Conservation (phyloP, 1,139 yeast species). For the Taiozyma sp. region DNA sequence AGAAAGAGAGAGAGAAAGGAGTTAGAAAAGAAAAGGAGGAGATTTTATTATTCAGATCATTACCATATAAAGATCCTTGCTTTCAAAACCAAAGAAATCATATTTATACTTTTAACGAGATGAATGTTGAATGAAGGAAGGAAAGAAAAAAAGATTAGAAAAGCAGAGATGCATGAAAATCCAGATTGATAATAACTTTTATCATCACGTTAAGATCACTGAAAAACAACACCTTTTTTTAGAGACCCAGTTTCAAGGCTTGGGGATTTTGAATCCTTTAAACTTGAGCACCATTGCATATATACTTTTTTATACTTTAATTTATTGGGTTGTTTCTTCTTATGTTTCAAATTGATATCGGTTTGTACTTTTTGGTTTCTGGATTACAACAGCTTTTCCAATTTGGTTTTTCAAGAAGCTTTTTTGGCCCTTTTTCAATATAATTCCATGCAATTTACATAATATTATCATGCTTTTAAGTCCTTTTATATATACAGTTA, state of each 20-base stretch:
- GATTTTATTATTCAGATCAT: neutral
- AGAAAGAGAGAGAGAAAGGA: neutral
- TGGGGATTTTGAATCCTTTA: neutral
- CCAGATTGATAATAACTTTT: neutral
- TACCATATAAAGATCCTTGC: neutral
- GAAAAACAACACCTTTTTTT: neutral
- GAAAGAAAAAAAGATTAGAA: neutral
- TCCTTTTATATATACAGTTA: neutral
- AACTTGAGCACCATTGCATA: neutral
- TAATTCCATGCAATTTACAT: neutral
- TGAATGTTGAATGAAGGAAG: neutral
- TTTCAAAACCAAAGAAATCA: neutral
- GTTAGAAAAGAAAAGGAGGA: neutral
- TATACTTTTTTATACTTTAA: neutral
- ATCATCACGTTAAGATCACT: neutral
- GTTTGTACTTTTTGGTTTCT: neutral
- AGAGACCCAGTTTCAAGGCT: neutral
- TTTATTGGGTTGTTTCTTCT: neutral
- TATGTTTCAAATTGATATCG: neutral
- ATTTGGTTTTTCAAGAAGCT: neutral
- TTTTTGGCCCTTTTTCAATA: neutral
- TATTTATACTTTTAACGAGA: neutral
- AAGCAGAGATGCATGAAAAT: neutral
- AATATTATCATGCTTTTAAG: neutral
- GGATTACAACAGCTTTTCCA: neutral